A percentile compares a stretch with the other conserved stretches of the same genome.
phyloP scores from a whole-genome alignment of 495 filamentous ascomycete genomes.

The Friedmanniomyces simplex region DNA sequence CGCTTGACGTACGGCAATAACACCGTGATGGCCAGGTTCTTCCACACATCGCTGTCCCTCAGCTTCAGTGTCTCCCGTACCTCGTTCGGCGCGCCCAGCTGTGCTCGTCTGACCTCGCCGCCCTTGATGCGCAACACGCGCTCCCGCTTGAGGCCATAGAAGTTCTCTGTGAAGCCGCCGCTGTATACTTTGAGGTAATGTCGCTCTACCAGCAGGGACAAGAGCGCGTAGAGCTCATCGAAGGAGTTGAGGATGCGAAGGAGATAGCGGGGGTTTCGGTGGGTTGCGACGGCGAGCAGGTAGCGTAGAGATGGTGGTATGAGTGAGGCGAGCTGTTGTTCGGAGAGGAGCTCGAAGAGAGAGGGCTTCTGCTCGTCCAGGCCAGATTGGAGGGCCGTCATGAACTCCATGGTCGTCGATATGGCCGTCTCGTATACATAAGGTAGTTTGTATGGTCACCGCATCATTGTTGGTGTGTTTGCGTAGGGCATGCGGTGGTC shows the following conservation, averaged over 20 bases:
- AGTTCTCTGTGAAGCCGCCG: constrained; percentile 94
- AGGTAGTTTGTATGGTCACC: neutral
- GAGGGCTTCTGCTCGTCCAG: constrained; percentile 39
- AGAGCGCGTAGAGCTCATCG: constrained; percentile 88
- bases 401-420: constrained; percentile 33
- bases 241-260: constrained; percentile 86
- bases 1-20: constrained; percentile 89
- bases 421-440: neutral
- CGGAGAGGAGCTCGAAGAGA: constrained; percentile 72
- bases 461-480: neutral
- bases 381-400: constrained; percentile 31
- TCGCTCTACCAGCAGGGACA: constrained; percentile 79
- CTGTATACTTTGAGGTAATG: constrained; percentile 82
- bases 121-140: constrained; percentile 61
- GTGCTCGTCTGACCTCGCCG: constrained; percentile 71
- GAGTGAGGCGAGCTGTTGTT: constrained; percentile 80
- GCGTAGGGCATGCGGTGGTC: neutral
- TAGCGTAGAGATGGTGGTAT: constrained; percentile 95
- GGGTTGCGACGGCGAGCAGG: constrained; percentile 77
- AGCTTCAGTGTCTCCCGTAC: constrained; percentile 72
- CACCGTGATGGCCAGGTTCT: constrained; percentile 79
- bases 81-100: constrained; percentile 52
- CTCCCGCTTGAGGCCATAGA: constrained; percentile 93
- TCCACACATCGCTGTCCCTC: constrained; percentile 66
- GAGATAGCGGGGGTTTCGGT: constrained; percentile 85